Evolutionary conservation across 2,329 filamentous ascomycete genomes (phyloP).

Genomic region (Microcyclospora tardicrescens): DNA sequence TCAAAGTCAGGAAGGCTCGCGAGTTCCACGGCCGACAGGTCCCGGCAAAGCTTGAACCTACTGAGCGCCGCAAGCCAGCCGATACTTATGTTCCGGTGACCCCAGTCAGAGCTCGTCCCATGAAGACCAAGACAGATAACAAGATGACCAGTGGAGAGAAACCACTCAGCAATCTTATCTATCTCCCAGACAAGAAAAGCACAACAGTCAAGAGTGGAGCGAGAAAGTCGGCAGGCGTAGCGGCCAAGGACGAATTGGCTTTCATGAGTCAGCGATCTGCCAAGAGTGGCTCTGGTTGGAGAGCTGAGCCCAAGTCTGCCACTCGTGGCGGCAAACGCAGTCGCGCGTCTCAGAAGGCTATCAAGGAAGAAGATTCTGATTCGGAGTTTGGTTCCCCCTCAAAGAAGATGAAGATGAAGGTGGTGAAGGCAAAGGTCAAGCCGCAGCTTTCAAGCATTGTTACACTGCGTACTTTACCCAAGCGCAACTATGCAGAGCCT

Average conservation of each 20-base stretch:
- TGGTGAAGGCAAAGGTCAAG: neutral
- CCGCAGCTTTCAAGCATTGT: neutral
- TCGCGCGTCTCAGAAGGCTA: conserved; percentile 1
- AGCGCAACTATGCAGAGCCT: no score
- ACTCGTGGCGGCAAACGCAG: conserved; percentile 5
- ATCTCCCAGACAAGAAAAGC: neutral
- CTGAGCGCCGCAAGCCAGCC: conserved; percentile 4
- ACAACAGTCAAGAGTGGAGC: neutral
- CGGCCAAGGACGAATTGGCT: conserved; percentile 1
- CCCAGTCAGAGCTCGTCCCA: conserved; percentile 2
- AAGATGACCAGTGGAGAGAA: neutral
- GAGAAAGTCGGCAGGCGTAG: neutral
- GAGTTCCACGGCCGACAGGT: conserved; percentile 6
- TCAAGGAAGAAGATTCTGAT: no score
- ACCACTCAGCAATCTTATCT: neutral
- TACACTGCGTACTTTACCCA: no score
- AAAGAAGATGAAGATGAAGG: neutral
- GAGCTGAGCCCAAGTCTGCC: neutral
- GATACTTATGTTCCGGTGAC: neutral
- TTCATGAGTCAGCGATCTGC: neutral
- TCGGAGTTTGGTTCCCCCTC: no score
- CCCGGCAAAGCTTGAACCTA: conserved; percentile 10
- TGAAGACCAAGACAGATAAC: conserved; percentile 7
- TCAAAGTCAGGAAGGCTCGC: conserved; percentile 15
- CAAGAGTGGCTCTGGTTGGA: no score